phyloP scores from a whole-genome alignment of 73 alveolate genomes.

The Paramecium sonneborni region DNA sequence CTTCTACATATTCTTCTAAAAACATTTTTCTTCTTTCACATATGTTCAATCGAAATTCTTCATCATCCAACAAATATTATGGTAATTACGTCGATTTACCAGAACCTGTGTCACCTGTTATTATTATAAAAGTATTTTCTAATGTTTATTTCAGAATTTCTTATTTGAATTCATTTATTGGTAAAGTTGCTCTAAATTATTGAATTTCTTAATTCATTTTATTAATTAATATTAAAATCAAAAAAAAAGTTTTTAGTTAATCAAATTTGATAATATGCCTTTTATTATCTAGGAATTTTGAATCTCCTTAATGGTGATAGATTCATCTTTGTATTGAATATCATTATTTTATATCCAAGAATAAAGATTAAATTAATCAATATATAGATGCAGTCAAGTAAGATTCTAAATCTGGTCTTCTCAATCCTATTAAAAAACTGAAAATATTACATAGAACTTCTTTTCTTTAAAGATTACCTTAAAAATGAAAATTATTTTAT shows the following conservation, averaged over 20 bases:
- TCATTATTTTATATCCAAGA: background rate
- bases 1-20: constrained; percentile 25
- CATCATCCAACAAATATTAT: constrained; percentile 59
- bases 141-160: constrained; percentile 12
- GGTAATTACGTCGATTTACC: constrained; percentile 86
- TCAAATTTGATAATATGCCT: constrained; percentile 74
- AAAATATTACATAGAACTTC: constrained; percentile 82
- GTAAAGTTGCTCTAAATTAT: constrained; percentile 57
- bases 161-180: constrained; percentile 57
- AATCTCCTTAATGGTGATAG: constrained; percentile 87
- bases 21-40: constrained; percentile 36
- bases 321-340: constrained; percentile 69
- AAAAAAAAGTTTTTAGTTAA: background rate
- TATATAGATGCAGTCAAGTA: constrained; percentile 59
- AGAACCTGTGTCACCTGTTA: constrained; percentile 84
- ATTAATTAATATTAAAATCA: background rate
- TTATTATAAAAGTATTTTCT: constrained; percentile 44
- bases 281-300: constrained; percentile 36
- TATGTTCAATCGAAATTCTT: background rate
- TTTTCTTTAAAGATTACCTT: constrained; percentile 68
- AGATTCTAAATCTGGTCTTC: constrained; percentile 86
- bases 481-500: constrained; percentile 78
- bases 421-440: constrained; percentile 89
- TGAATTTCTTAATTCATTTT: constrained; percentile 1
- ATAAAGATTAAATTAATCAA: constrained; percentile 67